Evolutionary conservation across 2,329 filamentous ascomycete genomes (phyloP).

Genomic region (Claviceps sp.): DNA sequence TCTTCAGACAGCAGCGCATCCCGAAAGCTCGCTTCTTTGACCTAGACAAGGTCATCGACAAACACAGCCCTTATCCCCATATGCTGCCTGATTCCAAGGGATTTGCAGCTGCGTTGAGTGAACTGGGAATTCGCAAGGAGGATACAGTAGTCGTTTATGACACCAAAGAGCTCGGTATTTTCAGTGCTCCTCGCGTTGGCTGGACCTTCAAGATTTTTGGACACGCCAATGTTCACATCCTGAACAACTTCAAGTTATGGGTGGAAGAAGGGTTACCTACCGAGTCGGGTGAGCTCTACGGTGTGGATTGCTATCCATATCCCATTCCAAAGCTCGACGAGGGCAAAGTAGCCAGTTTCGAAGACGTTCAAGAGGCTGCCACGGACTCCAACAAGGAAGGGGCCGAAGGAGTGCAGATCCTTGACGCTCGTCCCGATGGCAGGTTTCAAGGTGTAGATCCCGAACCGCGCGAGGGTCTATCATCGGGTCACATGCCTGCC

Average conservation of each 20-base stretch:
- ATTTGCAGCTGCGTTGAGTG: constrained; percentile 80
- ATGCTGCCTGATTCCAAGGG: constrained; percentile 77
- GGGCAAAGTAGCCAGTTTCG: constrained; percentile 62
- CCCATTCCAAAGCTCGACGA: constrained; percentile 48
- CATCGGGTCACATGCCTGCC: constrained; percentile 84
- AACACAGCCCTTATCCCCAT: constrained; percentile 79
- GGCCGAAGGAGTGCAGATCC: constrained; percentile 67
- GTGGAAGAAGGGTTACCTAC: constrained; percentile 69
- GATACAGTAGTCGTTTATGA: constrained; percentile 94
- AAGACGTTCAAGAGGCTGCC: constrained; percentile 68
- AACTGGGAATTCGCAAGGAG: constrained; percentile 72
- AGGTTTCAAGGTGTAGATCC: constrained; percentile 73
- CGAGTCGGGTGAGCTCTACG: constrained; percentile 64
- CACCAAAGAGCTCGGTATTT: constrained; percentile 78
- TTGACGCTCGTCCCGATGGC: constrained; percentile 72
- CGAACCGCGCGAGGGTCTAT: constrained; percentile 74
- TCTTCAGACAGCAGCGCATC: constrained; percentile 72
- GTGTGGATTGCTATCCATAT: constrained; percentile 50
- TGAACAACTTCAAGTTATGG: constrained; percentile 97
- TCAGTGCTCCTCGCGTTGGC: constrained; percentile 82
- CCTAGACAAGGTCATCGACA: constrained; percentile 81
- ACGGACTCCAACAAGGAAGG: constrained; percentile 70
- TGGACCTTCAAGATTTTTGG: constrained; percentile 92
- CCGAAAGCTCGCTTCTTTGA: constrained; percentile 92
- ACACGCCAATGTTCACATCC: constrained; percentile 71